phyloP scores from a whole-genome alignment of 495 filamentous ascomycete genomes.

The Chaetomium tenue region DNA sequence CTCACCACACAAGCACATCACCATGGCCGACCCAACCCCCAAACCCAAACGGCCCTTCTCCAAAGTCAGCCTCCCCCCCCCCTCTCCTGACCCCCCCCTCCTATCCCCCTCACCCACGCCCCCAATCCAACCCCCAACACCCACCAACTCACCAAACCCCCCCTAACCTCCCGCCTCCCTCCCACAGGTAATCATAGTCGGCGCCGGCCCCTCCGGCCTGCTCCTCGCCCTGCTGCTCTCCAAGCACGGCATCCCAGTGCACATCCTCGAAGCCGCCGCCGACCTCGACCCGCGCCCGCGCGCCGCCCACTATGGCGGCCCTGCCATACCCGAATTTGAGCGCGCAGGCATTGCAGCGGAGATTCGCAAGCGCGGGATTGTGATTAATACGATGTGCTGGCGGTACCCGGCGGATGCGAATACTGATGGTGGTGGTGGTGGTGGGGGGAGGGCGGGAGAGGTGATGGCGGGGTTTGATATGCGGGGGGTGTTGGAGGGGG shows the following conservation, averaged over 20 bases:
- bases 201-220: conserved; percentile 59
- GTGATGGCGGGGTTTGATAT: conserved; percentile 15
- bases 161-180: too few species aligned
- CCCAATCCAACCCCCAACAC: background rate
- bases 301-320: conserved; percentile 52
- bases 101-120: background rate
- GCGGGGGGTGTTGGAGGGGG: conserved; percentile 14
- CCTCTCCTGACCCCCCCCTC: background rate
- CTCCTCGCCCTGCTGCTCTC: conserved; percentile 57
- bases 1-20: background rate
- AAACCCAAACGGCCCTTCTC: conserved; percentile 6
- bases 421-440: too few species aligned
- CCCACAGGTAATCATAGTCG: conserved; percentile 51
- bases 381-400: conserved; percentile 53
- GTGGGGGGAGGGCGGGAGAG: background rate
- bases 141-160: too few species aligned
- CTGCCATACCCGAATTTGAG: conserved; percentile 52
- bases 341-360: conserved; percentile 58
- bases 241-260: conserved; percentile 54
- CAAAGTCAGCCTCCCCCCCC: background rate
- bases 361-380: conserved; percentile 49
- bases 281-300: conserved; percentile 56
- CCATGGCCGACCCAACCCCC: conserved; percentile 4
- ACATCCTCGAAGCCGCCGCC: conserved; percentile 52
- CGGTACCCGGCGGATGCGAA: conserved; percentile 17